Conservation (phyloP, 2,329 filamentous ascomycete genomes). For the Elsinoe necatrix region DNA sequence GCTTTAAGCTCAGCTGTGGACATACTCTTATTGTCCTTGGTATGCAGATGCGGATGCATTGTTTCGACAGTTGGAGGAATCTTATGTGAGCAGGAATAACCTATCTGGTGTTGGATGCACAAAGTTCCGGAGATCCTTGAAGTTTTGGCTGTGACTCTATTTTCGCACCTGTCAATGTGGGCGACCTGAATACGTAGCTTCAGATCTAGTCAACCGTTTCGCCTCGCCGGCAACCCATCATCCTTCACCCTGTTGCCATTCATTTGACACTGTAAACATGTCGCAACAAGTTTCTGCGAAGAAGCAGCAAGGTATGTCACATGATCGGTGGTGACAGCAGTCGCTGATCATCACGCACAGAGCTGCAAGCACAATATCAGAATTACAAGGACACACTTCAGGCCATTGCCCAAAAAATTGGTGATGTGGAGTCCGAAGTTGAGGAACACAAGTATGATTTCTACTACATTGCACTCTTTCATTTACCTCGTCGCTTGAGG, state of each 20-base stretch:
- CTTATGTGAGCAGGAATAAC: neutral
- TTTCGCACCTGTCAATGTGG: constrained; percentile 14
- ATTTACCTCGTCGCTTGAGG: neutral
- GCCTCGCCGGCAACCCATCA: neutral
- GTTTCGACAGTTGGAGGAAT: neutral
- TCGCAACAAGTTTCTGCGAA: constrained; percentile 46
- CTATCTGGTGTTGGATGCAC: neutral
- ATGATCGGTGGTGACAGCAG: neutral
- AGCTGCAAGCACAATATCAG: constrained; percentile 70
- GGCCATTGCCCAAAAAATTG: constrained; percentile 90
- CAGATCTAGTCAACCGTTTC: neutral
- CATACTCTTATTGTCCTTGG: constrained; percentile 79
- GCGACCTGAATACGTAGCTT: neutral
- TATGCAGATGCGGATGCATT: constrained; percentile 98
- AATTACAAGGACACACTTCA: constrained; percentile 73
- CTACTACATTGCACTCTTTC: no score
- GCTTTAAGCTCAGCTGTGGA: constrained; percentile 16
- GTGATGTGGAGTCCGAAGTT: constrained; percentile 91
- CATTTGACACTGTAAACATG: neutral
- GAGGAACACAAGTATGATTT: constrained; percentile 85
- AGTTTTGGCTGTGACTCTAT: neutral
- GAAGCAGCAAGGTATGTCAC: constrained; percentile 61
- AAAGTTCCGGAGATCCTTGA: neutral
- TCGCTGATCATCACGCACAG: constrained; percentile 36
- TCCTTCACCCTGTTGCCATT: neutral